Base-by-base conservation (phyloP, 495 filamentous ascomycete genomes). In the Lasiosphaeria hispida region DNA sequence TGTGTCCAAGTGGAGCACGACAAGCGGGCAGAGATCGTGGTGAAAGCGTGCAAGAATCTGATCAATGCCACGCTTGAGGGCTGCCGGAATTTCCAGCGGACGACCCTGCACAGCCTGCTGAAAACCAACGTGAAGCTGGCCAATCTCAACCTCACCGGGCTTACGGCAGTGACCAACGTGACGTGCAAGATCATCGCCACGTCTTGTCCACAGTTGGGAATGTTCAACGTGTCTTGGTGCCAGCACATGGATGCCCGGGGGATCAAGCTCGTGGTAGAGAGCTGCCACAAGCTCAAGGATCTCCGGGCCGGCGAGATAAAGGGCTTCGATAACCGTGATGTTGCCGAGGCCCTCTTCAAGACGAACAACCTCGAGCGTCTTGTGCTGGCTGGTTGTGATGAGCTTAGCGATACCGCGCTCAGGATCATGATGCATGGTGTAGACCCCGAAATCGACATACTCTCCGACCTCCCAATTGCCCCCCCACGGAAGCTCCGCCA, bases 201-300 rank as follows among this genome's bases (percentile, higher is more conserved):
- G 30, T 87, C 87, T 10, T 97, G 94, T 60, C 87, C 88, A 1
- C 85, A 84, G 40, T 77, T 98, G 33, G 86, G 95, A 68, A 80
- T 78, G 53, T 80, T 97, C 58, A 94, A 97, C 65, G 80, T 98
- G 2, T 92, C 89, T 1, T 97, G 94, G 91, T 98, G 94, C 70
- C 83, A 82, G 57, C 83, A 89, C 49, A 83, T 96, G 69, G 87
- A 91, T 71, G 86, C 90, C n/a, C 78, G 83, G 10, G 94, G 94
- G n/a, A 70, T 97, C 38, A 80, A 79, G 51, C 81, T 80, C 54
- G 77, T 98, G 10, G 75, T 97, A 4, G 73, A 86, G 39, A 81
- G 82, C 2, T 98, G 94, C 68, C 70, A 76, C 1, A 83, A 78
- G 37, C 74, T 98, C 40, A 86, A 77, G 56, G 92, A 97, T 67